Evolutionary conservation across 2,329 filamentous ascomycete genomes (phyloP).

Genomic region (Gnomoniopsis smithogilvyi): DNA sequence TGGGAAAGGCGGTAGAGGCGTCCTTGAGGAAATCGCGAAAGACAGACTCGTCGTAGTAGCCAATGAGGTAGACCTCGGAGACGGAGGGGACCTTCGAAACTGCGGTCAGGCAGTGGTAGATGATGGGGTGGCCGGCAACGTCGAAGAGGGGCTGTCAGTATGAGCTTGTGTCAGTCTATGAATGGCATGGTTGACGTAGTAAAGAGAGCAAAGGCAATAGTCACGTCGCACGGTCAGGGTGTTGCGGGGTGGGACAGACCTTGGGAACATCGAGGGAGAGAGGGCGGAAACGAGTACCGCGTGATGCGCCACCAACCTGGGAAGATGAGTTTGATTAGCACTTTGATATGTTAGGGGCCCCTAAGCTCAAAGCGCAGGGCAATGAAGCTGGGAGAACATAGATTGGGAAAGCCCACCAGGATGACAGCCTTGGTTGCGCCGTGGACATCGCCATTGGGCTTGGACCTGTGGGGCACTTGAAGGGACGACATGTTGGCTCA

Average conservation of each 20-base stretch:
- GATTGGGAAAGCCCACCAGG: slow-evolving; percentile 57
- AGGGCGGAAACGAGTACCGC: slow-evolving; percentile 93
- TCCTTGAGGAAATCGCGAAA: slow-evolving; percentile 99
- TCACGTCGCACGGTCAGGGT: background rate
- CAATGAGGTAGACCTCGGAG: slow-evolving; percentile 95
- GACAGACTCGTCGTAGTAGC: slow-evolving; percentile 96
- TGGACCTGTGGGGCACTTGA: slow-evolving; percentile 51
- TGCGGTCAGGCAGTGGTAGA: slow-evolving; percentile 94
- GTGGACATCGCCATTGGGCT: slow-evolving; percentile 40
- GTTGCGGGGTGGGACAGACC: slow-evolving; percentile 46
- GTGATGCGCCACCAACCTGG: slow-evolving; percentile 89
- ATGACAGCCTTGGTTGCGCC: slow-evolving; percentile 90
- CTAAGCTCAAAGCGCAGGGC: background rate
- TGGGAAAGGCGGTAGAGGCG: slow-evolving; percentile 76
- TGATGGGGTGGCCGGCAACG: slow-evolving; percentile 95
- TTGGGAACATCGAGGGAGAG: slow-evolving; percentile 95
- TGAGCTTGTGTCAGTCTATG: background rate
- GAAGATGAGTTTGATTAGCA: slow-evolving; percentile 20
- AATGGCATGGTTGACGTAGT: background rate
- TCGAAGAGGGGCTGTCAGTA: slow-evolving; percentile 81
- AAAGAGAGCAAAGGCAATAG: background rate
- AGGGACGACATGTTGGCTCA: slow-evolving; percentile 49
- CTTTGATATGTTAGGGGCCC: background rate
- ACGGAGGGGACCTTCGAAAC: slow-evolving; percentile 86
- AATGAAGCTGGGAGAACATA: background rate